These are phyloP conservation scores for Beauveria rudraprayagi DNA, from an alignment of 2,329 filamentous ascomycete genomes.

Conservation along the genomic window DNA sequence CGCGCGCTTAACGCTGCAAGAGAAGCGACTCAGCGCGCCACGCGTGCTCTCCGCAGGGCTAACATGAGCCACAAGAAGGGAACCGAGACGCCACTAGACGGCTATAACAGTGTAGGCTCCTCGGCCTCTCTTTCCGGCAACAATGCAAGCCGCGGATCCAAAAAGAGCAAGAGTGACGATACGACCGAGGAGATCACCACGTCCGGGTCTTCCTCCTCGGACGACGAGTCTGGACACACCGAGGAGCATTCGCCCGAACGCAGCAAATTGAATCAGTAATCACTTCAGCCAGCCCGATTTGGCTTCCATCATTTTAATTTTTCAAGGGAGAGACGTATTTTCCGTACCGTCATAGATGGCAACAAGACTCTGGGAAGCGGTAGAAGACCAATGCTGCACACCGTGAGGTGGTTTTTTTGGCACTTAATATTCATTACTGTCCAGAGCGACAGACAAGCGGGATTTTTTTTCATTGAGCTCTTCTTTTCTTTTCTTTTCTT, in stretches of 20 bases:
- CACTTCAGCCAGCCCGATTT: not conserved
- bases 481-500: not conserved
- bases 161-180: constrained; percentile 23
- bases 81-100: constrained; percentile 35
- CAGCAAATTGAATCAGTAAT: constrained; percentile 11
- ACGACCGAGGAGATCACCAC: constrained; percentile 19
- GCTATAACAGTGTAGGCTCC: constrained; percentile 38
- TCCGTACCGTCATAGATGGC: constrained; percentile 6
- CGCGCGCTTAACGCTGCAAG: constrained; percentile 41
- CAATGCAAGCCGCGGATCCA: constrained; percentile 23
- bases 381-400: constrained; percentile 5
- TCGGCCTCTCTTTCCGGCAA: constrained; percentile 32
- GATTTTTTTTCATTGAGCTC: not conserved
- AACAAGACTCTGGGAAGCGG: constrained; percentile 1
- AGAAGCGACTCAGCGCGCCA: constrained; percentile 28
- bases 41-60: constrained; percentile 36
- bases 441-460: not conserved
- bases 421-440: constrained; percentile 5
- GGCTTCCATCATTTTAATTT: not conserved
- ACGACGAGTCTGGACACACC: constrained; percentile 29
- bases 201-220: constrained; percentile 25
- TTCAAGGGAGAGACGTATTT: not conserved
- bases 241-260: constrained; percentile 20
- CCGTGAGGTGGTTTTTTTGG: constrained; percentile 1
- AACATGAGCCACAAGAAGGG: constrained; percentile 36